A percentile compares a stretch with the other conserved stretches of the same genome.
phyloP scores from a whole-genome alignment of 2,329 filamentous ascomycete species.

The Metarhizium robertsii region DNA sequence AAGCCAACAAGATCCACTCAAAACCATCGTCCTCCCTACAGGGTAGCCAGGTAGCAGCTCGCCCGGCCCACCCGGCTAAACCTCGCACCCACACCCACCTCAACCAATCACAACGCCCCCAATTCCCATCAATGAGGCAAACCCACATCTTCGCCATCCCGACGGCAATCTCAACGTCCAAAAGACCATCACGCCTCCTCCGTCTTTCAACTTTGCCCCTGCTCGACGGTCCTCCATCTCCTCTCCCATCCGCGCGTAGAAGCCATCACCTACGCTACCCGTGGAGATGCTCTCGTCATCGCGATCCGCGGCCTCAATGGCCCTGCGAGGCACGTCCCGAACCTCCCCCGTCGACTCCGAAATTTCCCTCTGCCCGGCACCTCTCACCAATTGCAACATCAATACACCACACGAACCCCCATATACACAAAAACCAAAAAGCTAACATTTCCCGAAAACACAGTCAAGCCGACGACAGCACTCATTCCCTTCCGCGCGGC shows the following conservation, averaged over 20 bases:
- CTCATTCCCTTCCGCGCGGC: slow-evolving; percentile 55
- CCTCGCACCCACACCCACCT: slow-evolving; percentile 11
- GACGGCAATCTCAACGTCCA: slow-evolving; percentile 16
- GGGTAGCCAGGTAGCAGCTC: not conserved
- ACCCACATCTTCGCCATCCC: slow-evolving; percentile 10
- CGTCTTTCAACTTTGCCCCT: not conserved
- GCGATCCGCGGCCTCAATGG: slow-evolving; percentile 42
- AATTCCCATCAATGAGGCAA: slow-evolving; percentile 22
- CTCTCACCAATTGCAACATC: not conserved
- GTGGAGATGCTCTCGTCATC: slow-evolving; percentile 37
- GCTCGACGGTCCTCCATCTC: not conserved
- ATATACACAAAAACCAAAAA: not conserved
- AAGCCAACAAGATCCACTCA: too few relatives aligned
- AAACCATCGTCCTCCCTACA: not conserved
- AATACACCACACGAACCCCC: not conserved
- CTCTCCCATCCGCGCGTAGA: not conserved
- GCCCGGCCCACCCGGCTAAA: slow-evolving; percentile 18
- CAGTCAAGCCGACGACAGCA: slow-evolving; percentile 57
- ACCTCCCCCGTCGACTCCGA: not conserved
- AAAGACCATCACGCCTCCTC: not conserved
- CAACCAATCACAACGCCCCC: slow-evolving; percentile 21
- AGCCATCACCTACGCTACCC: not conserved
- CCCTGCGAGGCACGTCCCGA: slow-evolving; percentile 35
- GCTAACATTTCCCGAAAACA: not conserved
- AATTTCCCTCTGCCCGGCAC: not conserved